Evolutionary conservation across 129 eudicot genomes (phyloP).

Genomic region (Lonicera japonica): DNA sequence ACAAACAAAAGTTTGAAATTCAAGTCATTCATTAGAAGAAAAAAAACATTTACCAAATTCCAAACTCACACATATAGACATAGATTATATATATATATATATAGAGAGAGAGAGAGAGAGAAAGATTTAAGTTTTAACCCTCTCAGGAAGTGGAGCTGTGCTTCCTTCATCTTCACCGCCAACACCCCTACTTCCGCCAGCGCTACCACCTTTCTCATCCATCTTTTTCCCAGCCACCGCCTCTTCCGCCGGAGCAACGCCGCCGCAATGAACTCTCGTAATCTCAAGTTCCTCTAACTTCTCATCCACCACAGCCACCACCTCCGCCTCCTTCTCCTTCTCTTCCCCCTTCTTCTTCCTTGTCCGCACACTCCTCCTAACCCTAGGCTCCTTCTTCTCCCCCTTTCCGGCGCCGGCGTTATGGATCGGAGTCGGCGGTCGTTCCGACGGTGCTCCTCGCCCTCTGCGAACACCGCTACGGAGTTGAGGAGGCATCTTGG

Average conservation of each 20-base stretch:
- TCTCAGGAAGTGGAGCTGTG: conserved; percentile 70
- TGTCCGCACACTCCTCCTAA: conserved; percentile 2
- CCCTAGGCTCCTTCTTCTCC: conserved; percentile 10
- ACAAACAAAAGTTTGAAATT: too few relatives aligned
- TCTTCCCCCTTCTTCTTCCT: neutral
- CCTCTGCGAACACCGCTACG: conserved; percentile 42
- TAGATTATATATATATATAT: neutral
- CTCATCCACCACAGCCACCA: conserved; percentile 10
- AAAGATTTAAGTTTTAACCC: too few relatives aligned
- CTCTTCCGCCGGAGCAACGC: conserved; percentile 4
- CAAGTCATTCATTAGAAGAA: too few relatives aligned
- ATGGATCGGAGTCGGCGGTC: conserved; percentile 2
- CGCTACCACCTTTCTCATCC: conserved; percentile 60
- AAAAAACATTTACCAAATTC: neutral
- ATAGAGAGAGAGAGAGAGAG: neutral
- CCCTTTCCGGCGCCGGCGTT: conserved; percentile 2
- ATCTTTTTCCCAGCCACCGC: conserved; percentile 29
- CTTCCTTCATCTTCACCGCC: conserved; percentile 53
- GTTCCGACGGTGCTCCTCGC: conserved; percentile 15
- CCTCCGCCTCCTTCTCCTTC: conserved; percentile 6
- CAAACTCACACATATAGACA: neutral
- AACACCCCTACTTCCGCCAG: conserved; percentile 37
- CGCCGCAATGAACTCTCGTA: too few relatives aligned
- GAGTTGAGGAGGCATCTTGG: conserved; percentile 28
- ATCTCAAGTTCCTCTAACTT: too few relatives aligned